Evolutionary conservation across 441 rosid species (phyloP), one percentile per base, ranked within the genome.

Genomic region (Iberis amara): DNA sequence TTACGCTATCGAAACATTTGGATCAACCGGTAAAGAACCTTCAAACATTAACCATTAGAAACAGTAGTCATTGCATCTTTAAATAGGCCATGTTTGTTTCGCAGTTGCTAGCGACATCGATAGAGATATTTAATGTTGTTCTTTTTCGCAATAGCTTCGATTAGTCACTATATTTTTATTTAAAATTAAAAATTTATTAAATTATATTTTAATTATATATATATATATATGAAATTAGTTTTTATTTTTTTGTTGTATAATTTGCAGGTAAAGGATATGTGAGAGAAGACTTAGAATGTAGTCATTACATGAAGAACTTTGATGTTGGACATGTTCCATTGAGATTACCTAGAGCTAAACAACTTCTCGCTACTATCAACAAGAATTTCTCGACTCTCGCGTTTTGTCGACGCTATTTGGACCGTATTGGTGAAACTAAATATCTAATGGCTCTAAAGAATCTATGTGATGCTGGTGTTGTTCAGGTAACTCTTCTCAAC

Each of bases 1-100:
- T 69, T 89, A 71, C 21, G 99, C 96, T 48, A 86, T 86, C 18
- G 97, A 94, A 79, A 89, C 97, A 59, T 94, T 85, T 64, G 97
- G 77, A 59, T 94, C 96, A 14, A 85, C 97, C 35, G 99, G 97
- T 92, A 70, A 68, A 61, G 11, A 23, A 31, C 11, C 11, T 13
- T 39, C 18, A 4, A 21, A 38, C 28, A 42, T 27, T 36, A 46
- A 4, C 39, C 11, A 8, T 28, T 3, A 2, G 30, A 23, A 45
- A 18, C 21, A 30, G 7, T 11, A 21, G 24, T 4, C 55, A 39
- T 30, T 7, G 40, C 8, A 27, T 48, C 42, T 18, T 30, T 55
- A n/a, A n/a, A n/a, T n/a, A n/a, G n/a, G n/a, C n/a, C n/a, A n/a
- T 8, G 27, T 18, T 59, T 18, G 52, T n/a, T n/a, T n/a, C n/a